Base-by-base conservation (phyloP, 1,284 basidiomycete species). In the Naganishia liquefaciens region DNA sequence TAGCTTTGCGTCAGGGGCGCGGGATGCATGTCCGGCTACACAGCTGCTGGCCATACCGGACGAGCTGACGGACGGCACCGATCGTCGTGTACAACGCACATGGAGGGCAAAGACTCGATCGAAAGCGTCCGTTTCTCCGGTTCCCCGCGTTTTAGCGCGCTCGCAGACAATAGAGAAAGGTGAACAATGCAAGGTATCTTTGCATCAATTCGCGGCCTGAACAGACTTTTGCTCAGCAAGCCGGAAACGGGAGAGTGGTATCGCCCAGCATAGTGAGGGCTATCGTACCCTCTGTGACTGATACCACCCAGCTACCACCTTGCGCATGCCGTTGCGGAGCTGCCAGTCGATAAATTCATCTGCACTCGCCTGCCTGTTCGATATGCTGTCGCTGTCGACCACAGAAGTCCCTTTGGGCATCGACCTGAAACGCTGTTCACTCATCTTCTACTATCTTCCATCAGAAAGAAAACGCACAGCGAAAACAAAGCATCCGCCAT, bases 381-480 rank as follows among this genome's bases (percentile, higher is more conserved):
- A 23, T 15, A 53, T 19, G 51, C 49, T 60, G 57, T 33, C 33
- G 49, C 40, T 50, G 39, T 19, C n/a, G 11, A 49, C 30, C 11
- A 23, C 30, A 21, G 10, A 40, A 42, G 46, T 49, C 4, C 57
- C 33, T 60, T 60, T 46, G 57, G 46, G 46, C 27, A 15, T 11
- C 57, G 42, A 3, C 10, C 46, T 60, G 46, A 60, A 60, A 60
- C 57, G 46, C 57, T 19, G 57, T 60, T 60, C 57, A 60, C 13
- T 46, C 46, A 60, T 50, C 30, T 40, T 60, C 57, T 50, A 60
- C 47, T 13, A 4, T 42, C 19, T 53, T 33, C 28, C 51, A 39
- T 21, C 51, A 53, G 2, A 33, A 6, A n/a, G n/a, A 19, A 37
- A 37, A 39, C 30, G 13, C 5, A 21, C 51, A 33, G 37, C 51